Conservation (phyloP, 768 basidiomycete species). For the Cantharellus cinnabarinus region DNA sequence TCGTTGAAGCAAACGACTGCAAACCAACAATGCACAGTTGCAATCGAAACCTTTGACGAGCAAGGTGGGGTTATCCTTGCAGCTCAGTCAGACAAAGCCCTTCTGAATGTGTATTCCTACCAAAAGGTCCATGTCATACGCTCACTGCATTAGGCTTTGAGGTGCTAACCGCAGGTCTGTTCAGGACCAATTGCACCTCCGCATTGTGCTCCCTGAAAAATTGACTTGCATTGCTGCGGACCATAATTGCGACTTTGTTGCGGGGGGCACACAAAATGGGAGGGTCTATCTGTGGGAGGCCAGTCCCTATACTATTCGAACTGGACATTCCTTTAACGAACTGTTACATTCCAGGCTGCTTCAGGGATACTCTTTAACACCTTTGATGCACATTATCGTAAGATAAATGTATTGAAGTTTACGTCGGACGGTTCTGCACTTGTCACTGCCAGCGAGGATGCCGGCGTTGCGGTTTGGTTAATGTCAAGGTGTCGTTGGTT, state of each 20-base stretch:
- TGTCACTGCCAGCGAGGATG: constrained; percentile 79
- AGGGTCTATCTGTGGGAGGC: constrained; percentile 96
- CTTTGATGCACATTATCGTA: constrained; percentile 93
- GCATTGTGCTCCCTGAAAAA: constrained; percentile 80
- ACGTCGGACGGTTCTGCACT: constrained; percentile 63
- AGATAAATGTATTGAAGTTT: constrained; percentile 65
- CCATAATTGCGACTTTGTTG: constrained; percentile 51
- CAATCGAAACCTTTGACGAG: constrained; percentile 44
- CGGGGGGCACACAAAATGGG: constrained; percentile 74
- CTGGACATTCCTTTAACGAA: constrained; percentile 8
- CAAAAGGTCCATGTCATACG: constrained; percentile 44
- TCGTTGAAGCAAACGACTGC: constrained; percentile 77
- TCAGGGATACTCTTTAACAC: constrained; percentile 87
- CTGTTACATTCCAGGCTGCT: constrained; percentile 32
- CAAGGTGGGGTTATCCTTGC: constrained; percentile 73
- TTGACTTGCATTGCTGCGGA: constrained; percentile 64
- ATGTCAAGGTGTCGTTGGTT: constrained; percentile 40
- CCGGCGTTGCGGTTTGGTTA: constrained; percentile 75
- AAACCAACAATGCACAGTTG: constrained; percentile 39
- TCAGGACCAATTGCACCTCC: constrained; percentile 76
- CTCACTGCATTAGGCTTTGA: neutral
- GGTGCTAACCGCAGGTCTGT: neutral
- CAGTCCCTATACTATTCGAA: constrained; percentile 15
- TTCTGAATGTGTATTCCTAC: constrained; percentile 79
- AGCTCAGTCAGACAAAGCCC: constrained; percentile 71